A percentile compares a stretch with the other conserved stretches of the same genome.
These are phyloP conservation scores for Nothophytophthora sp. DNA, from an alignment of 352 stramenopile species.

Conservation along the genomic window DNA sequence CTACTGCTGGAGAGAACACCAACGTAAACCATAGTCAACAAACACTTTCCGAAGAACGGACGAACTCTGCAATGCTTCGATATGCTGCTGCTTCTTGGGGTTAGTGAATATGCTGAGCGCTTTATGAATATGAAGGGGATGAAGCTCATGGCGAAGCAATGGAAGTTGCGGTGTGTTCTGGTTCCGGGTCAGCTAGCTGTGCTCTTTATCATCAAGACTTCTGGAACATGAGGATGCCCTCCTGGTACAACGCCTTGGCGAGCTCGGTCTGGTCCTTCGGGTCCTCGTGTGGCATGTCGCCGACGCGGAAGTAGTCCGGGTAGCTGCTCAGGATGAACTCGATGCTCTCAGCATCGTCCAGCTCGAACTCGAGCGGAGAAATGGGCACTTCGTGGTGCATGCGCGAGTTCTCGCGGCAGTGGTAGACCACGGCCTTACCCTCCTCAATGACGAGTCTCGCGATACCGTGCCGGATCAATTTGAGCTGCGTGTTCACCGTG, in stretches of 20 bases:
- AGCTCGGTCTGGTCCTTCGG: conserved; percentile 72
- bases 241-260: conserved; percentile 69
- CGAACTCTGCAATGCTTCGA: no score
- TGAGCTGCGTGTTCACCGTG: conserved; percentile 76
- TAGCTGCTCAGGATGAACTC: conserved; percentile 80
- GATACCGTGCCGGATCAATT: conserved; percentile 67
- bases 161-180: no score
- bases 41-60: no score
- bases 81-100: no score
- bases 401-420: conserved; percentile 80
- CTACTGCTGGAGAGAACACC: no score
- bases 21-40: no score
- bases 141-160: no score
- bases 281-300: conserved; percentile 76
- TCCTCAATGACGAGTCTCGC: conserved; percentile 78
- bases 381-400: conserved; percentile 73
- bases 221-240: conserved; percentile 77
- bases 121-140: no score
- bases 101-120: no score
- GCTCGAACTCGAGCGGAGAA: conserved; percentile 74
- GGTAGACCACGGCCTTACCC: conserved; percentile 74
- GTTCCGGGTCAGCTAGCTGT: no score
- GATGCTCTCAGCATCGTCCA: conserved; percentile 81
- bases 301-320: conserved; percentile 74
- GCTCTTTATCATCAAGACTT: no score